Evolutionary conservation across 2,329 filamentous ascomycete genomes (phyloP).

Genomic region (Alternaria conjuncta): DNA sequence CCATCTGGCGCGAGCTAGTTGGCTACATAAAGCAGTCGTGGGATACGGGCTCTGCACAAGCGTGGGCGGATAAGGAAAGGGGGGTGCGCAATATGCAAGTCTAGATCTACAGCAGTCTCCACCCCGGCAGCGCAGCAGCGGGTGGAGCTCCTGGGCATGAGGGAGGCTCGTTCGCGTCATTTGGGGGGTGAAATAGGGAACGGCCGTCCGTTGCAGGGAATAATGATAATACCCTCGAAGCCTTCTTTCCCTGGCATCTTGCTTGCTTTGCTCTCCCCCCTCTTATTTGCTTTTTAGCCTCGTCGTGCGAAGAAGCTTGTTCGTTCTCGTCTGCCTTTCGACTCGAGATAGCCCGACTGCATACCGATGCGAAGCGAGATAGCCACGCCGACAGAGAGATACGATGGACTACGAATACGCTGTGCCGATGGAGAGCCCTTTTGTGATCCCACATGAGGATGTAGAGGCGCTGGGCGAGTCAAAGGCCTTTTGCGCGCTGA

Average conservation of each 20-base stretch:
- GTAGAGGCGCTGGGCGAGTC: conserved; percentile 48
- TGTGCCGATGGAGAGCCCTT: conserved; percentile 45
- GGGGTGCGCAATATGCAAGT: conserved; percentile 12
- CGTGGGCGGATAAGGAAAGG: conserved; percentile 15
- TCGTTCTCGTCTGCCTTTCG: not conserved
- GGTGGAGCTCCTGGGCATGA: conserved; percentile 2
- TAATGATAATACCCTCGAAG: not conserved
- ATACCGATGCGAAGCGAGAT: conserved; percentile 15
- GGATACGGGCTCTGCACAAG: not conserved
- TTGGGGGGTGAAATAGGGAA: conserved; percentile 27
- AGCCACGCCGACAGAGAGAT: not conserved
- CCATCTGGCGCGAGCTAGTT: conserved; percentile 3
- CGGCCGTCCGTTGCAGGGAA: conserved; percentile 4
- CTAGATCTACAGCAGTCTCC: conserved; percentile 6
- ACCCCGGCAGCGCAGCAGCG: conserved; percentile 2
- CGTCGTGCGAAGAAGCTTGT: not conserved
- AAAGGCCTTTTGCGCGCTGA: conserved; percentile 53
- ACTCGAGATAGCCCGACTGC: not conserved
- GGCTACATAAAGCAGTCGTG: not conserved
- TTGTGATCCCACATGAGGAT: conserved; percentile 52
- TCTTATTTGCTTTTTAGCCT: not conserved
- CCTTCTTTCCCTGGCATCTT: conserved; percentile 3
- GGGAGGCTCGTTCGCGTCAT: conserved; percentile 22
- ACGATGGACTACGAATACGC: conserved; percentile 9
- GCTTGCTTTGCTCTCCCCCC: not conserved